Evolutionary conservation across 331 rosid species (phyloP), one percentile per base, ranked within the genome.

Genomic region (Stylosanthes scabra): DNA sequence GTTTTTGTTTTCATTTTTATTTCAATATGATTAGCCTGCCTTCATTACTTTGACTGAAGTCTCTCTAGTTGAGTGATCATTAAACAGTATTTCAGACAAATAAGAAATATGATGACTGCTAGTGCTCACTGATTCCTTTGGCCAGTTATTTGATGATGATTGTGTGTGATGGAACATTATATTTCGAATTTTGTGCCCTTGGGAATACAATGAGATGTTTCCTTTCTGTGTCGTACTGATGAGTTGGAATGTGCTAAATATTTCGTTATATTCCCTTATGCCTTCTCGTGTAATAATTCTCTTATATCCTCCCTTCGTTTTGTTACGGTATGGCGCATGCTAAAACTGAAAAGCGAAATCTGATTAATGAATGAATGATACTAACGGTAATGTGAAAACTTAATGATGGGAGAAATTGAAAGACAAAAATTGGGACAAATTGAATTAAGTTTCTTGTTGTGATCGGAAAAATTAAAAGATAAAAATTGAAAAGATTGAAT

Each of bases 1-100:
- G 31, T 14, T 49, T 13, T 14, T 47, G 39, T 34, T 34, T 34
- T 34, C 39, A 34, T 34, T 34, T 34, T 34, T 3, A 34, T 12
- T 58, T 82, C 60, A 29, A 56, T 62, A 52, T 68, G 63, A 52
- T 56, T 68, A 25, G 51, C 54, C 68, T 42, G 46, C 46, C 11
- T 8, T 42, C 46, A 42, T 71, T 71, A 75, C 60, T 63, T 63
- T 60, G 51, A 34, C 66, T 14, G 1, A 39, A 11, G 9, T 25
- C 63, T 68, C 59, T 66, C 52, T n/a, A n/a, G n/a, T n/a, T n/a
- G n/a, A n/a, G 80, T 71, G 68, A 50, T 67, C 78, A 9, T n/a
- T 59, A 7, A 28, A 74, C 77, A n/a, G 70, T 42, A 40, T 42
- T 65, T 72, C 49, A 65, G 56, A 72, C 87, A 31, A 76, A 50